Evolutionary conservation across 768 basidiomycete genomes (phyloP).

Genomic region (Naganishia onofrii): DNA sequence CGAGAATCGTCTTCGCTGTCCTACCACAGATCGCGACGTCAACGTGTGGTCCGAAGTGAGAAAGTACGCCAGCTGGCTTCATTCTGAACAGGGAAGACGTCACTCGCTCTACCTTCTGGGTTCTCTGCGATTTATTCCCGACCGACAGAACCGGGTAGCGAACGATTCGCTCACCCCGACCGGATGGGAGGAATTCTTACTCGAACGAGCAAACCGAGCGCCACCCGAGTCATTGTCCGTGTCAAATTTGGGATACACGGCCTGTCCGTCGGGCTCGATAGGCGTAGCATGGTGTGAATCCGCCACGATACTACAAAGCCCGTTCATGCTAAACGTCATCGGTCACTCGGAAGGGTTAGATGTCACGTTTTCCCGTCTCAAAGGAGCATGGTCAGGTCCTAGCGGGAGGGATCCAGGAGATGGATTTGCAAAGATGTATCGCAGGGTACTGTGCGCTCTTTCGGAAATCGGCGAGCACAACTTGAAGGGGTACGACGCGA

Average conservation of each 20-base stretch:
- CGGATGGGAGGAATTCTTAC: not conserved
- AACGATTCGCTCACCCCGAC: not conserved
- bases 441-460: not conserved
- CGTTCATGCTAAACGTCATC: not conserved
- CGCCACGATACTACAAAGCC: not conserved
- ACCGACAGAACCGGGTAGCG: not conserved
- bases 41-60: not conserved
- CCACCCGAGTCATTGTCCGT: not conserved
- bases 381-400: not conserved
- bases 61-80: not conserved
- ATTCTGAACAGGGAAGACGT: not conserved
- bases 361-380: not conserved
- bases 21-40: not conserved
- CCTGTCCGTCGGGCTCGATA: not conserved
- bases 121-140: not conserved
- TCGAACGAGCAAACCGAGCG: not conserved
- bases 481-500: not conserved
- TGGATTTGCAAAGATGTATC: not conserved
- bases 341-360: not conserved
- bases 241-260: not conserved
- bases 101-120: not conserved
- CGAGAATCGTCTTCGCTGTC: not conserved
- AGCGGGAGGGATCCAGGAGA: not conserved
- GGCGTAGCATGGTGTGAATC: slow-evolving; percentile 10
- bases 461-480: not conserved